Percentiles rank a stretch among this genome's conserved stretches.
These are phyloP conservation scores for Chytriomyces sp. DNA, from an alignment of 192 early-diverging fungal genomes.

Conservation along the genomic window DNA sequence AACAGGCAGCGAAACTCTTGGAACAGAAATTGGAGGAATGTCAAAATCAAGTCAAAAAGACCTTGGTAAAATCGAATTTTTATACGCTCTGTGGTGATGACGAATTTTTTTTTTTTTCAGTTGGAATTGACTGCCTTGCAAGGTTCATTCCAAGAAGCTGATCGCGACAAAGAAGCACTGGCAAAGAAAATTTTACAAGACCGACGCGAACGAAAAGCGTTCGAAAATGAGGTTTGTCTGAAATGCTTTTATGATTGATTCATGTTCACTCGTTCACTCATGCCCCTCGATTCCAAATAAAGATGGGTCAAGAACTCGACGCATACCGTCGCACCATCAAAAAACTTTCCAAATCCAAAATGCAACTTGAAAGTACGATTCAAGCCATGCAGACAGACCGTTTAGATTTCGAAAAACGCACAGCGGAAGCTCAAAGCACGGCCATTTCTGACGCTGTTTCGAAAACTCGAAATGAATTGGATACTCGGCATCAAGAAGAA, in stretches of 20 bases:
- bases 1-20: neutral
- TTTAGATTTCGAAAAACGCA: too few species aligned
- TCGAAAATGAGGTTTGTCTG: slow-evolving; percentile 5
- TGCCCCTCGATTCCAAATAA: neutral
- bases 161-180: slow-evolving; percentile 43
- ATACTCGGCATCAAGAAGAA: neutral
- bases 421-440: too few species aligned
- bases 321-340: slow-evolving; percentile 37
- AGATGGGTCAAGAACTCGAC: slow-evolving; percentile 39
- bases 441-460: too few species aligned
- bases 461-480: too few species aligned
- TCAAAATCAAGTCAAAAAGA: too few species aligned
- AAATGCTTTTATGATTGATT: neutral
- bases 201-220: neutral
- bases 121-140: neutral
- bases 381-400: too few species aligned
- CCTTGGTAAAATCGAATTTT: too few species aligned
- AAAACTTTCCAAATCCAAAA: slow-evolving; percentile 44
- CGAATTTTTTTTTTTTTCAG: neutral
- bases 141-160: neutral
- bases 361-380: slow-evolving; percentile 21
- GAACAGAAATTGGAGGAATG: neutral
- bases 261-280: too few species aligned
- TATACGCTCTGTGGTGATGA: neutral
- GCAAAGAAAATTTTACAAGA: slow-evolving; percentile 49